Conservation (phyloP, 768 basidiomycete genomes). For the Leccinum ochraceum region DNA sequence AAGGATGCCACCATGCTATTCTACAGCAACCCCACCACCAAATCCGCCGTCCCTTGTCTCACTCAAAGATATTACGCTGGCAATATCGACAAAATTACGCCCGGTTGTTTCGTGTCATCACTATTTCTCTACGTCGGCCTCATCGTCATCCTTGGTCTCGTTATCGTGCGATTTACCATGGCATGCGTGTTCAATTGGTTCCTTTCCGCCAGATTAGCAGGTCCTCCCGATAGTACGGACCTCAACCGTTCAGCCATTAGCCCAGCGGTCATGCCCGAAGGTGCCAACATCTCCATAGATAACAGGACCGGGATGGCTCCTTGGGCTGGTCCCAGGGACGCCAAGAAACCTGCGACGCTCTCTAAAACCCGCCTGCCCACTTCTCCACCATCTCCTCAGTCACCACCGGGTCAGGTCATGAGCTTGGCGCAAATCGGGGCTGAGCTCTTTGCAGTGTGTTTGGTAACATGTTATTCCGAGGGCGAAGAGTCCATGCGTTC, state of each 20-base stretch:
- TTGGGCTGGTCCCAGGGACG: slow-evolving; percentile 69
- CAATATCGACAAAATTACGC: slow-evolving; percentile 94
- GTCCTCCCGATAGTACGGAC: slow-evolving; percentile 68
- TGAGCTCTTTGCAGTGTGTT: slow-evolving; percentile 91
- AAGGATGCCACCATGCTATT: slow-evolving; percentile 93
- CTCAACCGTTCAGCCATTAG: slow-evolving; percentile 85
- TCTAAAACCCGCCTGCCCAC: slow-evolving; percentile 41
- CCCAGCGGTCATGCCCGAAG: slow-evolving; percentile 94
- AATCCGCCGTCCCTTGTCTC: slow-evolving; percentile 76
- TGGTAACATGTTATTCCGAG: slow-evolving; percentile 98
- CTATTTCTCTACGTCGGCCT: slow-evolving; percentile 90
- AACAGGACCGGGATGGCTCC: slow-evolving; percentile 92
- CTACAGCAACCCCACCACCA: slow-evolving; percentile 64
- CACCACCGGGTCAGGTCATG: slow-evolving; percentile 52
- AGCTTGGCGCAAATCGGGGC: slow-evolving; percentile 89
- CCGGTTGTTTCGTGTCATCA: slow-evolving; percentile 91
- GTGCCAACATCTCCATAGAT: slow-evolving; percentile 92
- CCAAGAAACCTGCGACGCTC: slow-evolving; percentile 51
- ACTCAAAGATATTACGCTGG: slow-evolving; percentile 87
- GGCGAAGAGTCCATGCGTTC: slow-evolving; percentile 89
- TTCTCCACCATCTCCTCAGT: slow-evolving; percentile 44
- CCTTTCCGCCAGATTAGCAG: slow-evolving; percentile 78
- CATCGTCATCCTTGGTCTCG: slow-evolving; percentile 87
- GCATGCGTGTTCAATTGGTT: slow-evolving; percentile 98
- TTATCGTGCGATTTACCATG: slow-evolving; percentile 92